Percentiles rank a stretch among this genome's conserved stretches.
phyloP scores from a whole-genome alignment of 2,329 filamentous ascomycete species.

The Fusarium sp. region DNA sequence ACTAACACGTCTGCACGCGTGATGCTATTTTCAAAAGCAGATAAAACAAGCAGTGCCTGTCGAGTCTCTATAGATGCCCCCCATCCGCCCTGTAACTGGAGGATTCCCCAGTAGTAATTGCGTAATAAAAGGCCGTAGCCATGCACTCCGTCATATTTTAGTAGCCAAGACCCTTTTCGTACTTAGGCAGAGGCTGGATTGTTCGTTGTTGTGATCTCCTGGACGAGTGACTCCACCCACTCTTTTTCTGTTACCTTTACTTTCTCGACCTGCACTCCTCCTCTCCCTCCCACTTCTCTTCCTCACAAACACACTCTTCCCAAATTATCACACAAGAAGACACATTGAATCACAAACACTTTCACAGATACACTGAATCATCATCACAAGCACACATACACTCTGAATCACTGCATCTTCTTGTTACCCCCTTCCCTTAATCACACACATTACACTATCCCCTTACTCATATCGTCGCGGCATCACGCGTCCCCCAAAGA shows the following conservation, averaged over 20 bases:
- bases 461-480: not conserved
- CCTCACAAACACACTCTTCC: not conserved
- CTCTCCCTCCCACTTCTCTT: not conserved
- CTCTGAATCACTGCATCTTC: not conserved
- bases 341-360: not conserved
- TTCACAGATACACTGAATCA: not conserved
- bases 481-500: not conserved
- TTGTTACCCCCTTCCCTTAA: not conserved
- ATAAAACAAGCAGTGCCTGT: constrained; percentile 1
- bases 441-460: not conserved
- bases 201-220: constrained; percentile 9
- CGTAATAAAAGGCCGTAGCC: not conserved
- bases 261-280: not conserved
- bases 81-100: not conserved
- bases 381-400: not conserved
- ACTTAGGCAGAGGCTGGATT: not conserved
- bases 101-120: constrained; percentile 1
- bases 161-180: not conserved
- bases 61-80: not conserved
- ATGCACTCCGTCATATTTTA: not conserved
- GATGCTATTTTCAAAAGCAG: not conserved
- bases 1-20: not conserved
- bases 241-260: not conserved
- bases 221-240: not conserved
- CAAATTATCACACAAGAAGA: not conserved